These are phyloP conservation scores for Ceratocystis smalleyi DNA, from an alignment of 2,329 filamentous ascomycete genomes.

Conservation along the genomic window DNA sequence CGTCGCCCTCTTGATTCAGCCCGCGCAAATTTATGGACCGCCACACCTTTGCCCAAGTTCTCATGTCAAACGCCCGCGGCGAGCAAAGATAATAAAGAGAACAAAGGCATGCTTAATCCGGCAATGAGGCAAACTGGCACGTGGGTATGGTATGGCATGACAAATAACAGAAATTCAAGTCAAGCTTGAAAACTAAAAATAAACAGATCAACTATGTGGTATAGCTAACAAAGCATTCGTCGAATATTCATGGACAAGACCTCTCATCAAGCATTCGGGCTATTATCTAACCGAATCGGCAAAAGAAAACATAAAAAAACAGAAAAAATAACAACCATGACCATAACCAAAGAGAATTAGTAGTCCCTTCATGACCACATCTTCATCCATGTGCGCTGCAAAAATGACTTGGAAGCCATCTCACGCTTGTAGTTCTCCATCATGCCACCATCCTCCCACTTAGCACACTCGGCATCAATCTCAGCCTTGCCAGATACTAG, in stretches of 20 bases:
- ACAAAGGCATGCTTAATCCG: neutral
- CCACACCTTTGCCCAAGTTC: too few relatives aligned
- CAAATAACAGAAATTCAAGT: neutral
- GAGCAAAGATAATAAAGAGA: too few relatives aligned
- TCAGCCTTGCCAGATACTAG: constrained; percentile 47
- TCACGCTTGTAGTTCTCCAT: constrained; percentile 30
- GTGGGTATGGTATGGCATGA: neutral
- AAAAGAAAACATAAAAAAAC: neutral
- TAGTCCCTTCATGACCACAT: constrained; percentile 24
- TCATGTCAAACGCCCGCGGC: too few relatives aligned
- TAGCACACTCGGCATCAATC: constrained; percentile 40
- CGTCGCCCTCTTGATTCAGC: too few relatives aligned
- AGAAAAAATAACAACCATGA: neutral
- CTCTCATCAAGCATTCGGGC: neutral
- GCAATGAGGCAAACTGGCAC: neutral
- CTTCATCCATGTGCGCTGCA: constrained; percentile 26
- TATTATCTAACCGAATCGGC: neutral
- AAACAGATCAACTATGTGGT: neutral
- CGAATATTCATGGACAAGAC: neutral
- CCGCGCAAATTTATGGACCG: too few relatives aligned
- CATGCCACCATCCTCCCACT: constrained; percentile 32
- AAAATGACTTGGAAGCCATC: constrained; percentile 26
- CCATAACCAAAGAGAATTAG: neutral
- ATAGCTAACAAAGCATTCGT: neutral
- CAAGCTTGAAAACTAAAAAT: neutral